Base-by-base conservation (phyloP, 169 alveolate genomes). In the Amoebophrya sp. region DNA sequence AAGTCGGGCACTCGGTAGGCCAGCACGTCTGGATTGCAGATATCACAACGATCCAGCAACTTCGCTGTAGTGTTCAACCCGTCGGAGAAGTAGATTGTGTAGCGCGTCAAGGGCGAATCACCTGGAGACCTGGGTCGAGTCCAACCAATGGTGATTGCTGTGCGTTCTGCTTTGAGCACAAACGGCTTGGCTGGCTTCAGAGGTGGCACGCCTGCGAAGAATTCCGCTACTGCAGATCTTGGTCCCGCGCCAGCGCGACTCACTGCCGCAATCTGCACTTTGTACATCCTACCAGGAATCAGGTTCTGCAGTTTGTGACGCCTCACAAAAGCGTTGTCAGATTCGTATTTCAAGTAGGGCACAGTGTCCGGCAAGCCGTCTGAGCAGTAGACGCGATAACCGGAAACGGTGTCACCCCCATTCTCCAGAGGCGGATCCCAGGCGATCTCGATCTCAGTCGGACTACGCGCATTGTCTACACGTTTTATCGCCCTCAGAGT, bases 191-290 rank as follows among this genome's bases (percentile, higher is more conserved):
- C 83, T 36, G 26, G 2, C 83, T 26, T 6, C 83, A 36, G 10
- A 29, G 83, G 83, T 6, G 83, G 83, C 83, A 65, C 83, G 83
- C 83, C 83, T 36, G 83, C 83, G 83, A 65, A 65, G 83, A 65
- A 65, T 36, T 65, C n/a, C 36, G 83, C 83, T 6, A 65, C 83
- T 65, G 18, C 83, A 29, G 83, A 65, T 36, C 83, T 29, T 36
- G 0, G 18, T 36, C 83, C 83, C 38, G n/a, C 83, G 12, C 83
- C 83, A 29, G 83, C 83, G 83, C 83, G 83, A 36, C n/a, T 65
- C 83, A 1, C 2, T 36, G 83, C 83, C 83, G 83, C 83, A 10
- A 65, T 26, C 83, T 65, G 83, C 33, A 65, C 26, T 1, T 1
- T 1, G 83, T 65, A 65, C 83, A 65, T 65, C 36, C 83, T 29